These are phyloP conservation scores for Tritrichomonas foetus DNA, from an alignment of 208 protist species.

Conservation along the genomic window DNA sequence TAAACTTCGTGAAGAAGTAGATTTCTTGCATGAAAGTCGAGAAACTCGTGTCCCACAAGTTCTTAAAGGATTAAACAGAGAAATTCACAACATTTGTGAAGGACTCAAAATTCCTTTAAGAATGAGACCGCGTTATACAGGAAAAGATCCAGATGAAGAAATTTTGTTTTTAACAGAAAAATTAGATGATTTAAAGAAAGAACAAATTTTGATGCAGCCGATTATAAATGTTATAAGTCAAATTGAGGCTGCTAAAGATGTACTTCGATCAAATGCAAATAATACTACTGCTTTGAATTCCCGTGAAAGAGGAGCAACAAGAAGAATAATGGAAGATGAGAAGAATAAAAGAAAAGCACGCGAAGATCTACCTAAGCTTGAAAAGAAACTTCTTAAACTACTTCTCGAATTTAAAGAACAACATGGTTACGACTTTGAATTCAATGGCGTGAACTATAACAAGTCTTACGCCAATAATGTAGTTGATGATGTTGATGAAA, in stretches of 20 bases:
- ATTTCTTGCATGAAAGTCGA: not conserved
- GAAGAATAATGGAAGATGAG: not conserved
- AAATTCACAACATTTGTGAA: not conserved
- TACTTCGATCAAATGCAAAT: not conserved
- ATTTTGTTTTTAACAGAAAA: not conserved
- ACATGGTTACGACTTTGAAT: slow-evolving; percentile 14
- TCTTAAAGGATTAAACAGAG: not conserved
- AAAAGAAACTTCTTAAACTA: not conserved
- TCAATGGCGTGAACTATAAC: not conserved
- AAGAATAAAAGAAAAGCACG: not conserved
- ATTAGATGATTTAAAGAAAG: not conserved
- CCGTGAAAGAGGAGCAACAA: not conserved
- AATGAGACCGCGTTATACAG: not conserved
- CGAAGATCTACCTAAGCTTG: not conserved
- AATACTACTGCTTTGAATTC: not conserved
- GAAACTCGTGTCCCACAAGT: not conserved
- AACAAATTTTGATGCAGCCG: not conserved
- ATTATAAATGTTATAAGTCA: not conserved
- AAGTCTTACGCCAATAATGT: too few relatives aligned
- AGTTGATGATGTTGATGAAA: too few relatives aligned
- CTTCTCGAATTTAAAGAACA: not conserved
- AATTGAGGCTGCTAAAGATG: not conserved
- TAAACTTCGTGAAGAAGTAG: not conserved
- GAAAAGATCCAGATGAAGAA: not conserved
- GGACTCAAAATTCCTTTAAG: not conserved